A percentile compares a stretch with the other conserved stretches of the same genome.
Evolutionary conservation across 306 rosid genomes (phyloP).

Genomic region (Gleditsia sinensis): DNA sequence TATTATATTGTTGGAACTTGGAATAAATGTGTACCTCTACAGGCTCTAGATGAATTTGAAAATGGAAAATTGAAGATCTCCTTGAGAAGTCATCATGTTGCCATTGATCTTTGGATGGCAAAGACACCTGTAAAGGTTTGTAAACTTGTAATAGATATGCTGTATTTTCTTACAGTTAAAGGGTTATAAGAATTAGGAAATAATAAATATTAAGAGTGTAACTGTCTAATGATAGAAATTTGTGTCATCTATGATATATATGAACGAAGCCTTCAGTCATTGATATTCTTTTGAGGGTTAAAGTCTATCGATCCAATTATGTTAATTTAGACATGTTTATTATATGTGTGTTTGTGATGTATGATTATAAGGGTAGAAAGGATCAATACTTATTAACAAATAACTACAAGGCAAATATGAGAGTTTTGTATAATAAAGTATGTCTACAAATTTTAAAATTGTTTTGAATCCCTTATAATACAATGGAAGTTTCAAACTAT

Average conservation of each 20-base stretch:
- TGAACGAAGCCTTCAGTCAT: not conserved
- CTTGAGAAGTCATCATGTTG: conserved; percentile 73
- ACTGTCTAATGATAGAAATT: not conserved
- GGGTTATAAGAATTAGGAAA: not conserved
- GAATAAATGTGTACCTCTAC: conserved; percentile 35
- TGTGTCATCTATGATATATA: not conserved
- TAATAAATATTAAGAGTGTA: not conserved
- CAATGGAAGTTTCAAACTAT: not conserved
- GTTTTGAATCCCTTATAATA: not conserved
- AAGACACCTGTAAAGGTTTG: conserved; percentile 91
- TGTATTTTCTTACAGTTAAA: not conserved
- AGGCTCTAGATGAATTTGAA: conserved; percentile 74
- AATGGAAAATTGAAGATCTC: conserved; percentile 76
- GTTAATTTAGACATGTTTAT: conserved; percentile 15
- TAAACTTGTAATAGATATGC: not conserved
- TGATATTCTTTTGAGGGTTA: not conserved
- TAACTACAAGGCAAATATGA: not conserved
- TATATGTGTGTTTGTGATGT: conserved; percentile 1
- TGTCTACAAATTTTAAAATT: not conserved
- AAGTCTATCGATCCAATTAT: conserved; percentile 1
- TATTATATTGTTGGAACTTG: conserved; percentile 26
- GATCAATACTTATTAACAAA: conserved; percentile 1
- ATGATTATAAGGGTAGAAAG: conserved; percentile 24
- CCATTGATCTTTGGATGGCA: conserved; percentile 83
- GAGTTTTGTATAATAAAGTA: not conserved